Evolutionary conservation across 2,329 filamentous ascomycete species (phyloP).

Genomic region (Phoma sp.): DNA sequence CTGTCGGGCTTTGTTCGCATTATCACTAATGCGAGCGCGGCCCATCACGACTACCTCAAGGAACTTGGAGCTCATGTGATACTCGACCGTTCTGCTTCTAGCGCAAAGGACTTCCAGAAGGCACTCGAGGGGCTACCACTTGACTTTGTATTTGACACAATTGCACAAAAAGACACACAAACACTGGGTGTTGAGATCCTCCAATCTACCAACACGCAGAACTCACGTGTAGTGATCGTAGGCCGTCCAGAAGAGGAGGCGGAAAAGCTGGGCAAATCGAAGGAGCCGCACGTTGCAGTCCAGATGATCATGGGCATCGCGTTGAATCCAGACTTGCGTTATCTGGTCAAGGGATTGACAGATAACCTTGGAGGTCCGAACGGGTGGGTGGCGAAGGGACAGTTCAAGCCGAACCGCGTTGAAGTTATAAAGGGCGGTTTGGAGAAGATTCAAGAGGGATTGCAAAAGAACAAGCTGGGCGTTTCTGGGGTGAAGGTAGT

Average conservation of each 20-base stretch:
- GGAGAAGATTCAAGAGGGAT: constrained; percentile 15
- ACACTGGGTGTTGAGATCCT: constrained; percentile 9
- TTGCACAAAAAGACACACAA: constrained; percentile 8
- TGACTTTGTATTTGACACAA: constrained; percentile 19
- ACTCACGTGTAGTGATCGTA: background rate
- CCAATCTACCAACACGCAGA: constrained; percentile 6
- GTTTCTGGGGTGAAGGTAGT: constrained; percentile 22
- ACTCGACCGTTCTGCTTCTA: constrained; percentile 10
- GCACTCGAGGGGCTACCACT: constrained; percentile 7
- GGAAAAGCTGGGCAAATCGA: constrained; percentile 4
- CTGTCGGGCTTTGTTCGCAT: constrained; percentile 46
- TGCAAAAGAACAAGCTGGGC: constrained; percentile 18
- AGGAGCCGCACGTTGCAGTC: constrained; percentile 8
- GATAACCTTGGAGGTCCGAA: constrained; percentile 15
- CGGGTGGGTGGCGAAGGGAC: constrained; percentile 13
- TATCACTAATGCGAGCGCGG: constrained; percentile 42
- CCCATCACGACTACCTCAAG: constrained; percentile 43
- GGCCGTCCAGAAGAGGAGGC: constrained; percentile 2
- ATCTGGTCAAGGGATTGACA: constrained; percentile 11
- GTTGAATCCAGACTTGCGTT: constrained; percentile 6
- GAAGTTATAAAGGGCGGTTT: constrained; percentile 13
- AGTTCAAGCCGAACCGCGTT: constrained; percentile 15
- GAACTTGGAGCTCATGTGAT: constrained; percentile 41
- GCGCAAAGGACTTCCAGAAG: constrained; percentile 3
- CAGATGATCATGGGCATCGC: constrained; percentile 15